Base-by-base conservation (phyloP, 441 rosid species). In the Hura crepitans region DNA sequence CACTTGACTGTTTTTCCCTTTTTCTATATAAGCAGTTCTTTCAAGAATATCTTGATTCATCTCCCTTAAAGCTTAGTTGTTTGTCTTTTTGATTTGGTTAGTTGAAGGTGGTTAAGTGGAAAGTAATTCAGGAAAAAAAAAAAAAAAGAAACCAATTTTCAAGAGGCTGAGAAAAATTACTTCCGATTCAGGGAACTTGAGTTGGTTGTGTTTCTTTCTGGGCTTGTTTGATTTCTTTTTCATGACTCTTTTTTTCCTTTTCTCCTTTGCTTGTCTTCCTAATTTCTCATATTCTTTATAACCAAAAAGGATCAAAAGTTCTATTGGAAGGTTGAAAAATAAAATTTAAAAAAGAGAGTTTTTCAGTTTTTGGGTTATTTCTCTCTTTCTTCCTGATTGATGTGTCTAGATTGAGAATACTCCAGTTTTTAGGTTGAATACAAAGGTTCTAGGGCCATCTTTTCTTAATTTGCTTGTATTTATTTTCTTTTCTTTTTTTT, bases 161-260 rank as follows among this genome's bases (percentile, higher is more conserved):
- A 58, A 74, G 79, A 72, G 89, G 86, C 66, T 78, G 80, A 66
- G 67, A 74, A 74, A 68, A 75, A 62, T 88, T 88, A 71, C 90
- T 82, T 81, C 69, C 60, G 82, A 73, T 80, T 79, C 79, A 76
- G 90, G 82, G 70, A 74, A 69, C 72, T 68, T 72, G 65, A 53
- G 70, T 72, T 75, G 71, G 22, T 72, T 66, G 45, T 62, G 63
- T 70, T 42, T 72, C 75, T 76, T 85, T 73, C 77, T 73, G 77
- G 79, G 78, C 71, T 64, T 50, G 33, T 61, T 76, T 66, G 22
- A 64, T 35, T 71, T 51, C 70, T 70, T 76, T 79, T 74, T 61
- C 82, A 71, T 77, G 76, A 72, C 68, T 69, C 55, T 69, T 4
- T 50, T 61, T 73, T 63, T 20, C 17, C 37, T 68, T 71, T 69